These are phyloP conservation scores for Phialophora tarda DNA, from an alignment of 2,329 filamentous ascomycete genomes.

Conservation along the genomic window DNA sequence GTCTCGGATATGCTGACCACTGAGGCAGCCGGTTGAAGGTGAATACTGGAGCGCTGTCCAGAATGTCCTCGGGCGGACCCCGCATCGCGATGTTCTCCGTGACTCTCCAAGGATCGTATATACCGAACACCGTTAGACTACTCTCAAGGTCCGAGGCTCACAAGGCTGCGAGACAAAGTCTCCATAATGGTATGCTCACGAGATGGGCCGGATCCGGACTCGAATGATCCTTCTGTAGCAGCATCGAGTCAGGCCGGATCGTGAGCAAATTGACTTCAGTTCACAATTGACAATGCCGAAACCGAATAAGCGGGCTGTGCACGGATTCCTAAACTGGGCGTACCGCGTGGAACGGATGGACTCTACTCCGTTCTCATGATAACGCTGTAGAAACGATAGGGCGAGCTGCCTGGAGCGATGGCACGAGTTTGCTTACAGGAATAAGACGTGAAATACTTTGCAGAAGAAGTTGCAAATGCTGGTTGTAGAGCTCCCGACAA, in stretches of 20 bases:
- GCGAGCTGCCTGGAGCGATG: neutral
- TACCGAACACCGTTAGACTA: neutral
- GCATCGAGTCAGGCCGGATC: neutral
- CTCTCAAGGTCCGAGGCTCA: conserved; percentile 1
- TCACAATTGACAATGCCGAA: neutral
- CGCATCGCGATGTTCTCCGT: conserved; percentile 7
- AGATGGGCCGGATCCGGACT: neutral
- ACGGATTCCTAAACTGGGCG: neutral
- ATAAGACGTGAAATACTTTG: neutral
- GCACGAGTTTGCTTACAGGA: no score
- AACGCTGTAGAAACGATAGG: neutral
- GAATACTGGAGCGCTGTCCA: no score
- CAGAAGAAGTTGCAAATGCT: neutral
- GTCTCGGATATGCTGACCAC: neutral
- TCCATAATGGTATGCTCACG: neutral
- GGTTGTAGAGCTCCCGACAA: neutral
- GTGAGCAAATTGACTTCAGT: neutral
- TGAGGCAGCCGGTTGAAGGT: neutral
- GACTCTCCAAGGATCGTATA: neutral
- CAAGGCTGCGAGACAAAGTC: conserved; percentile 7
- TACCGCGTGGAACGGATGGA: neutral
- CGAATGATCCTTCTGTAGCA: neutral
- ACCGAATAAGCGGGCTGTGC: neutral
- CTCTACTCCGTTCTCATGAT: neutral
- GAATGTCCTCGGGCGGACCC: conserved; percentile 14